Conservation (phyloP, 495 filamentous ascomycete species). For the Penicillium arizonense region DNA sequence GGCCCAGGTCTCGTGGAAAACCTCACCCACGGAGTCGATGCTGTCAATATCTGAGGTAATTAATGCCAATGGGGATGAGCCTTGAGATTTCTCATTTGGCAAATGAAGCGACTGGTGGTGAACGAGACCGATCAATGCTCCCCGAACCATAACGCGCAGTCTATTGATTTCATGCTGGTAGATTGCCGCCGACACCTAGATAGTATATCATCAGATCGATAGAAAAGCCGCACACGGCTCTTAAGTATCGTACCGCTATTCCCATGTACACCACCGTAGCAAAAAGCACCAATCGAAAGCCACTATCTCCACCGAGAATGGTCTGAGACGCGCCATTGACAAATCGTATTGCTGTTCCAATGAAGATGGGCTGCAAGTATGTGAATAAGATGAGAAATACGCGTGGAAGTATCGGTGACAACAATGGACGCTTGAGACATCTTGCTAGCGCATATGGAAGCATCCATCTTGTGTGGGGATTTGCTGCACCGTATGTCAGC, state of each 20-base stretch:
- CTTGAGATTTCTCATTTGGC: conserved; percentile 32
- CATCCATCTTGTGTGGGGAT: background rate
- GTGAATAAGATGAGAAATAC: conserved; percentile 1
- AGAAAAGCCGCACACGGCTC: background rate
- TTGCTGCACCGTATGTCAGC: no score
- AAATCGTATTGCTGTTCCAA: conserved; percentile 1
- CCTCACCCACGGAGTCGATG: conserved; percentile 28
- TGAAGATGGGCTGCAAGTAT: conserved; percentile 5
- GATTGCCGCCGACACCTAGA: conserved; percentile 38
- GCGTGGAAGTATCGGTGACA: conserved; percentile 1
- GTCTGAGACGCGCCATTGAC: background rate
- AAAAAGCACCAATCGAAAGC: background rate
- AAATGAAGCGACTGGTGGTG: conserved; percentile 36
- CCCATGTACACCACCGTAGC: conserved; percentile 6
- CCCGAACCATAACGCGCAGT: conserved; percentile 47
- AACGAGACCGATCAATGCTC: conserved; percentile 46
- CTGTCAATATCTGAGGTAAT: conserved; percentile 54
- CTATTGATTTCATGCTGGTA: conserved; percentile 51
- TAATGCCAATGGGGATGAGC: conserved; percentile 47
- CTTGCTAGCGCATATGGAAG: background rate
- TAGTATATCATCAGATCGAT: background rate
- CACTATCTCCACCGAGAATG: background rate
- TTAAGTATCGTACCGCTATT: conserved; percentile 4
- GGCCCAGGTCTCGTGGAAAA: conserved; percentile 53
- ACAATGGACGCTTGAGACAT: background rate